These are phyloP conservation scores for Physcomitrium patens DNA, from an alignment of 225 moss, liverwort and hornwort genomes.

Conservation along the genomic window DNA sequence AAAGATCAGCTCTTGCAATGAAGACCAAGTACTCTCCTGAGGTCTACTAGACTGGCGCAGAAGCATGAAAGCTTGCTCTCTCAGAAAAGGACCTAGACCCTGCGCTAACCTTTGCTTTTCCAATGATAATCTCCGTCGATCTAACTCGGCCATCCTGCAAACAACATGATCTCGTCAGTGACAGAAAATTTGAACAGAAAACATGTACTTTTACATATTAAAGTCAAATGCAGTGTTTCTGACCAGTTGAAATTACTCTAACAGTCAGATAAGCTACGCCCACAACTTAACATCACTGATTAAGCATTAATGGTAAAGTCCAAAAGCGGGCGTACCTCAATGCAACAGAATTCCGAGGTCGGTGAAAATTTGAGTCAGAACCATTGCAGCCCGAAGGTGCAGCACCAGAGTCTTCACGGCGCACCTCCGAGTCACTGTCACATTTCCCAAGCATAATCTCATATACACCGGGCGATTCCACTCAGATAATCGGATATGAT, in stretches of 20 bases:
- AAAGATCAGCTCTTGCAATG: constrained; percentile 39
- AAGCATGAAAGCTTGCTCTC: constrained; percentile 44
- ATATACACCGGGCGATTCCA: not conserved
- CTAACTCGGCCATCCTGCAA: constrained; percentile 50
- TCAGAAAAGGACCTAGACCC: constrained; percentile 50
- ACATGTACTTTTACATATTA: not conserved
- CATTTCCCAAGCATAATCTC: not conserved
- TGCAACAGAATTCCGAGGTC: constrained; percentile 44
- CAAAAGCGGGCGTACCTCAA: constrained; percentile 33
- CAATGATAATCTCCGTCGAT: constrained; percentile 46
- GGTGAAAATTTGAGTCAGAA: constrained; percentile 30
- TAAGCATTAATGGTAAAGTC: not conserved
- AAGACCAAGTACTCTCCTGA: constrained; percentile 34
- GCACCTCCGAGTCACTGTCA: constrained; percentile 34
- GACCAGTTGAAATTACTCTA: not conserved
- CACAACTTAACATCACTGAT: too few relatives aligned
- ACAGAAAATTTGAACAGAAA: too few relatives aligned
- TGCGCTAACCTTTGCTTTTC: constrained; percentile 43
- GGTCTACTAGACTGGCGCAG: constrained; percentile 36
- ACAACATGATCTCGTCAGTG: not conserved
- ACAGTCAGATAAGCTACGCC: not conserved
- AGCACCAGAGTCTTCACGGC: constrained; percentile 30
- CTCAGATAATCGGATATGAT: not conserved
- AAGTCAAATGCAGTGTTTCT: not conserved
- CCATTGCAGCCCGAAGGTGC: constrained; percentile 23